These are phyloP conservation scores for Tephrocybe sp. DNA, from an alignment of 768 basidiomycete genomes.

Conservation along the genomic window DNA sequence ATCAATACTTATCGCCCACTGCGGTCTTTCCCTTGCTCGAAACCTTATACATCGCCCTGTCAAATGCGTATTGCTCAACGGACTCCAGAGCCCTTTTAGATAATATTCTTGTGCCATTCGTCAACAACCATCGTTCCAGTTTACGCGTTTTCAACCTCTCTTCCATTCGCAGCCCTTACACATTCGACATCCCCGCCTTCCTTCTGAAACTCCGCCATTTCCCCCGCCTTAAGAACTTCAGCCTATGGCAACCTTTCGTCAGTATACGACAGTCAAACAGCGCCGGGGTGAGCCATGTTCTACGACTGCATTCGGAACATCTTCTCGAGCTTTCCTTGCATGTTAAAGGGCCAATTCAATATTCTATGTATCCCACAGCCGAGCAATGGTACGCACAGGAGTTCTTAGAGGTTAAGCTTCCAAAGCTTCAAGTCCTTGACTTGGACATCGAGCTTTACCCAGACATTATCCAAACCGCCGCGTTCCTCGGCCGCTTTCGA, in stretches of 20 bases:
- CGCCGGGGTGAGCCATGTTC: constrained; percentile 19
- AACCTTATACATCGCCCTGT: constrained; percentile 16
- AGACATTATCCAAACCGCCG: background rate
- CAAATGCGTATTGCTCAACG: constrained; percentile 16
- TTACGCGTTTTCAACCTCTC: constrained; percentile 13
- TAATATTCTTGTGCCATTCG: constrained; percentile 20
- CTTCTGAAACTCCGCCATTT: constrained; percentile 13
- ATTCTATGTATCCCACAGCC: background rate
- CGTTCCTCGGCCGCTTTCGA: constrained; percentile 6
- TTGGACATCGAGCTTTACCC: constrained; percentile 6
- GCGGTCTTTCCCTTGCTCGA: constrained; percentile 17
- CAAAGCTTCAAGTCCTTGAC: constrained; percentile 2
- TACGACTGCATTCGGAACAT: constrained; percentile 17
- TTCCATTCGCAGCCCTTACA: constrained; percentile 4
- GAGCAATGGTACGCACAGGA: constrained; percentile 11
- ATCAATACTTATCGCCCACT: constrained; percentile 11
- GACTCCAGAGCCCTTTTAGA: constrained; percentile 10
- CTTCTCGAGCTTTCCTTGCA: constrained; percentile 17
- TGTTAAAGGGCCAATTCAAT: background rate
- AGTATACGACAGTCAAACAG: constrained; percentile 14
- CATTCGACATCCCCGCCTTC: constrained; percentile 17
- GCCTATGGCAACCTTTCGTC: constrained; percentile 16
- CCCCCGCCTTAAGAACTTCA: constrained; percentile 17
- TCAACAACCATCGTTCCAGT: constrained; percentile 20
- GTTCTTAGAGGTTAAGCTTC: constrained; percentile 3